phyloP scores from a whole-genome alignment of 139 green algal genomes.

The Zygnema circumcarinatum region DNA sequence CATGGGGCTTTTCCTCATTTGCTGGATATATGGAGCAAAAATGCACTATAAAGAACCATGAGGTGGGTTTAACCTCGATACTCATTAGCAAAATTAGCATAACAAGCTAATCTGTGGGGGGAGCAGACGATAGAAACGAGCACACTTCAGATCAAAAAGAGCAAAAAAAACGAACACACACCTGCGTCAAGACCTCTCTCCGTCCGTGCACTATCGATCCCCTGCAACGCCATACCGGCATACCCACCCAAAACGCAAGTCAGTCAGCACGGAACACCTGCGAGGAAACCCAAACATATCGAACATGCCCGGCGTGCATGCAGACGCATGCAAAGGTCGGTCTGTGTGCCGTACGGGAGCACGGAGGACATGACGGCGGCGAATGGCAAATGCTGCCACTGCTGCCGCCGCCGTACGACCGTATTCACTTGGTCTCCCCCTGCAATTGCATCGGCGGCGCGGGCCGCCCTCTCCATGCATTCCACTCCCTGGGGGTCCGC shows the following conservation, averaged over 20 bases:
- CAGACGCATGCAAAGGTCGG: too few relatives aligned
- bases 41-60: too few relatives aligned
- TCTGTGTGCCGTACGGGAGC: constrained; percentile 70
- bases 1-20: too few relatives aligned
- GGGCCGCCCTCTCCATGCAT: constrained; percentile 78
- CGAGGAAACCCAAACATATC: too few relatives aligned
- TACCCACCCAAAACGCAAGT: not conserved
- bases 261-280: too few relatives aligned
- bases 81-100: too few relatives aligned
- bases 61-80: too few relatives aligned
- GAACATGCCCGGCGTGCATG: not conserved
- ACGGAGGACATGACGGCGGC: constrained; percentile 74
- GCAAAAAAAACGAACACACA: not conserved
- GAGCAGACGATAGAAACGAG: too few relatives aligned
- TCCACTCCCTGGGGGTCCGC: constrained; percentile 60
- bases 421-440: constrained; percentile 84
- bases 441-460: constrained; percentile 85
- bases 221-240: not conserved
- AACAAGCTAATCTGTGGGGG: too few relatives aligned
- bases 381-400: constrained; percentile 81
- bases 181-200: constrained; percentile 65
- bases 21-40: too few relatives aligned
- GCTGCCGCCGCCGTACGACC: constrained; percentile 71
- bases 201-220: constrained; percentile 78
- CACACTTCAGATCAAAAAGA: not conserved